Conservation (phyloP, 345 rosid species). For the Citrus hindsii region DNA sequence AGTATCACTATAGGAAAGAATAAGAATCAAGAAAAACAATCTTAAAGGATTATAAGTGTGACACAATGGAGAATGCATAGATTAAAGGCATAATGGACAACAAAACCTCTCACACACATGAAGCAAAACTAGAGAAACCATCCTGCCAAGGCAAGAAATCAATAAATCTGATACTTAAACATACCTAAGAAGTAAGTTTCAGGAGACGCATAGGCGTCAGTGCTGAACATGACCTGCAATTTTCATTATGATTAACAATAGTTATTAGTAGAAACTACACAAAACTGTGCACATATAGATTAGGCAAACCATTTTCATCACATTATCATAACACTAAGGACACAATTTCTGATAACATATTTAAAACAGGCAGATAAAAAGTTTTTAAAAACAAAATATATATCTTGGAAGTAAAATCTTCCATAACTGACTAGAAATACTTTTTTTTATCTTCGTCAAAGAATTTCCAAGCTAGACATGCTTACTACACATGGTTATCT, state of each 20-base stretch:
- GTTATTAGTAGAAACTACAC: conserved; percentile 9
- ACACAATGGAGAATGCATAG: background rate
- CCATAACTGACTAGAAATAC: background rate
- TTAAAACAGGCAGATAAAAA: background rate
- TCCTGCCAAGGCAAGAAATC: background rate
- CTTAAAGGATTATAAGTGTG: background rate
- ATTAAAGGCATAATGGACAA: background rate
- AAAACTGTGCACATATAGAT: conserved; percentile 3
- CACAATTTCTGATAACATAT: background rate
- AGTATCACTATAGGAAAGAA: background rate
- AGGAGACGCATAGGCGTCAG: conserved; percentile 91
- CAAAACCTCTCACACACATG: background rate
- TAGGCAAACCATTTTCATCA: background rate
- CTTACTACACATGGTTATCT: background rate
- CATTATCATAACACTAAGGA: background rate
- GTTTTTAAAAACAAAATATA: background rate
- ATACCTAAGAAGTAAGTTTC: conserved; percentile 86
- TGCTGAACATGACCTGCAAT: conserved; percentile 97
- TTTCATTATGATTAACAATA: conserved; percentile 18
- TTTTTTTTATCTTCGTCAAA: background rate
- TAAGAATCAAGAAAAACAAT: background rate
- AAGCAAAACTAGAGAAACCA: background rate
- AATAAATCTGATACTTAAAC: conserved; percentile 19
- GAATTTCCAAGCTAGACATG: background rate
- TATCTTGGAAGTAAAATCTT: background rate